phyloP scores from a whole-genome alignment of 1,284 basidiomycete species.

The Sphagnurus paluster region DNA sequence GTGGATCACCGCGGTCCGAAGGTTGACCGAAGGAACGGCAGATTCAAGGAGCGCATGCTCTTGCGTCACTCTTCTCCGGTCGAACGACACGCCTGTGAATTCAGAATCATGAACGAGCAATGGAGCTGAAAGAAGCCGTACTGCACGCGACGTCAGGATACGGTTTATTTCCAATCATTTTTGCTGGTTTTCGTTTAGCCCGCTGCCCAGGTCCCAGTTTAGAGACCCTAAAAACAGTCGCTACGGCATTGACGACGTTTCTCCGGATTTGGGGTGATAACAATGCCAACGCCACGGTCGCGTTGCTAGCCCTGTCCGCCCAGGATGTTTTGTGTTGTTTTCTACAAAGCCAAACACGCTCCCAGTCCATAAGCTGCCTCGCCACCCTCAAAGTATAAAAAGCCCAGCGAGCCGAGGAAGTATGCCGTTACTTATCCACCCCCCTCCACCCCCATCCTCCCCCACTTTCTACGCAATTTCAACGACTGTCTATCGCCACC shows the following conservation, averaged over 20 bases:
- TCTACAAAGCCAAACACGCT: conserved; percentile 15
- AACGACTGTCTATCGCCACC: background rate
- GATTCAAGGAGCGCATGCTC: conserved; percentile 8
- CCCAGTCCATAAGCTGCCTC: conserved; percentile 7
- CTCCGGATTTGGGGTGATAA: conserved; percentile 13
- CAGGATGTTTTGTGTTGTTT: conserved; percentile 13
- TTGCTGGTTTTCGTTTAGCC: conserved; percentile 8
- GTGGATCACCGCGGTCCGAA: conserved; percentile 20
- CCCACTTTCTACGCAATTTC: background rate
- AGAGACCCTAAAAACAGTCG: conserved; percentile 8
- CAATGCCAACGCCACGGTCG: conserved; percentile 6
- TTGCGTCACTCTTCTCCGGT: conserved; percentile 12
- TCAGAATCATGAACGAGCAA: conserved; percentile 2
- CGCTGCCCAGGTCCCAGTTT: conserved; percentile 10
- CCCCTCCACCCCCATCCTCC: conserved; percentile 9
- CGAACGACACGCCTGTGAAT: conserved; percentile 12
- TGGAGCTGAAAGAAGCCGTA: no score
- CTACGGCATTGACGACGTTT: conserved; percentile 13
- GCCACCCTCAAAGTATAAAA: conserved; percentile 20
- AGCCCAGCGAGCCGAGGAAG: conserved; percentile 12
- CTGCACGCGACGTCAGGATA: no score
- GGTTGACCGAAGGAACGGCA: conserved; percentile 9
- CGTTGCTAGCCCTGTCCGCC: conserved; percentile 8
- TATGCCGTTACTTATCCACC: conserved; percentile 13
- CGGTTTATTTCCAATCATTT: conserved; percentile 7